Base-by-base conservation (phyloP, 2,329 filamentous ascomycete species). In the Neodidymelliopsis sp. region DNA sequence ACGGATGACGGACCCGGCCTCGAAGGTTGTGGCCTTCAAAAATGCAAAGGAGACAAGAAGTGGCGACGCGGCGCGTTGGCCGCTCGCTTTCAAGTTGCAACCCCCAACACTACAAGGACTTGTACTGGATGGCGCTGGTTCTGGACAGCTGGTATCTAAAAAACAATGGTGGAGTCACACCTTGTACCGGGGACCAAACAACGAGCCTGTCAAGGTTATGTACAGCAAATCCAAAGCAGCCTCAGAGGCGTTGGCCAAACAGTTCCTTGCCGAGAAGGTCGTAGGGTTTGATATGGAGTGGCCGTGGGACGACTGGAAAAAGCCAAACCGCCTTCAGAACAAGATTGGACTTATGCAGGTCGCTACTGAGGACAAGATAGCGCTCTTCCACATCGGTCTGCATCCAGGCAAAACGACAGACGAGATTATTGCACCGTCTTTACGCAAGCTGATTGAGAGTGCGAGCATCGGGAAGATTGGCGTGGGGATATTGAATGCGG, bases 211-310 rank as follows among this genome's bases (percentile, higher is more conserved):
- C 34, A 82, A 80, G 47, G 84, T 95, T 1, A 85, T 93, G 66
- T 96, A 96, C 71, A 96, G 91, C 76, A 84, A 77, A 37, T 87
- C 78, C 47, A 81, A 80, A 33, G 76, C 84, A 25, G 83, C 82
- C 2, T 87, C 88, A 13, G 90, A 97, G 68, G 73, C 77, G 5
- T 81, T 89, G 6, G 76, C 83, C 13, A 71, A 82, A 48, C 79
- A 87, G 48, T 96, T 97, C 59, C 66, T 85, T 28, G 59, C 81
- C 19, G 84, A 94, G 63, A 78, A 83, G 28, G 73, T 95, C 2
- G 69, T 97, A n/a, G 92, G 92, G 0, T 91, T 97, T 53, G 92
- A 97, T 64, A 80, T 97, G 54, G 93, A 97, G 75, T 97, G 93
- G 92, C 79, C 84, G 41, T 60, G 57, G 27, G 53, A 81, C 5